Percentiles rank a stretch among this genome's conserved stretches.
These are phyloP conservation scores for Ophiobolus disseminans DNA, from an alignment of 2,329 filamentous ascomycete genomes.

Conservation along the genomic window DNA sequence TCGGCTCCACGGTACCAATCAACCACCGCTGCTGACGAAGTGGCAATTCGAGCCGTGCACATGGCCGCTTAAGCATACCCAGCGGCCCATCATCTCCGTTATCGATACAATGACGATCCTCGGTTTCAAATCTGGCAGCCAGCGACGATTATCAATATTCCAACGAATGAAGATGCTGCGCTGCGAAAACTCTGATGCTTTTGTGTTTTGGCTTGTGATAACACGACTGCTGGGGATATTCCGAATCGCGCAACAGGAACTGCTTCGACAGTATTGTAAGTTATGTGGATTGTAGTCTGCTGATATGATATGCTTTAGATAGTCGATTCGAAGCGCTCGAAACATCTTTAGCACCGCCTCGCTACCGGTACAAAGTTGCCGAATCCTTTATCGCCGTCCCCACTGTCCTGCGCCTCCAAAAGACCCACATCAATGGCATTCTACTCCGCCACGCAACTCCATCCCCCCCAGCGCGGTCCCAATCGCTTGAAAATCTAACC, in stretches of 20 bases:
- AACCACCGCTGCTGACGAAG: not conserved
- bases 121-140: no score
- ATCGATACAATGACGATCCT: not conserved
- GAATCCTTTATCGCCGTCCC: not conserved
- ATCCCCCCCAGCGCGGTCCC: not conserved
- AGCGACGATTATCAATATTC: not conserved
- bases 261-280: not conserved
- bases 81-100: not conserved
- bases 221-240: not conserved
- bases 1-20: no score
- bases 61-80: not conserved
- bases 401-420: not conserved
- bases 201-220: not conserved
- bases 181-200: conserved; percentile 4
- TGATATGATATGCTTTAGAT: not conserved
- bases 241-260: not conserved
- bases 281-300: not conserved
- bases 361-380: not conserved
- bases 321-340: not conserved
- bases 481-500: not conserved
- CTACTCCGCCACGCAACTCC: not conserved
- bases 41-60: not conserved
- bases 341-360: not conserved
- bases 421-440: conserved; percentile 10
- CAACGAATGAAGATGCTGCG: not conserved